Percentiles rank a stretch among this genome's conserved stretches.
phyloP scores from a whole-genome alignment of 1,284 basidiomycete species.

The Apiotrichum porosum region DNA sequence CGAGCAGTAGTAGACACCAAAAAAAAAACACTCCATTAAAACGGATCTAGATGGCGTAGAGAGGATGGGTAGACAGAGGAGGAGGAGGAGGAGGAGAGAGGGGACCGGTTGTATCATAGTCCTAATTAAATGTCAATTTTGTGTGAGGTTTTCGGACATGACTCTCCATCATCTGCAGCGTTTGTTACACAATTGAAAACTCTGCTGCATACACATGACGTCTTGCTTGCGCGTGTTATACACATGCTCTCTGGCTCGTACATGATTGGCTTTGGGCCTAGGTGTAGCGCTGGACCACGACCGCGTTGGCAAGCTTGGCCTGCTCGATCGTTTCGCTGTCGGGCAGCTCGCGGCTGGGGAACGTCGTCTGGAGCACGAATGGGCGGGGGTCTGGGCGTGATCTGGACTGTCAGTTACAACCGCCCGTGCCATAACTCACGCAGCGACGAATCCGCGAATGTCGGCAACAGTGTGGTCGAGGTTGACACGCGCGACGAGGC shows the following conservation, averaged over 20 bases:
- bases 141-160: too few relatives aligned
- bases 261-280: too few relatives aligned
- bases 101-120: not conserved
- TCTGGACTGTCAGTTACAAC: conserved; percentile 49
- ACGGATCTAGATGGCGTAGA: not conserved
- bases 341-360: conserved; percentile 71
- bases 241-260: too few relatives aligned
- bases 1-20: not conserved
- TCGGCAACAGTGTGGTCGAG: conserved; percentile 84
- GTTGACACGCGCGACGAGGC: conserved; percentile 81
- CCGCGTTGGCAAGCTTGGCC: conserved; percentile 72
- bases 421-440: conserved; percentile 57
- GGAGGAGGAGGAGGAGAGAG: too few relatives aligned
- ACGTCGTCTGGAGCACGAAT: conserved; percentile 77
- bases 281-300: conserved; percentile 70
- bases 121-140: not conserved
- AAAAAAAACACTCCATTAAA: too few relatives aligned
- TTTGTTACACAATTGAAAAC: too few relatives aligned
- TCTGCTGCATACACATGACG: too few relatives aligned
- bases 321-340: conserved; percentile 65
- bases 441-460: conserved; percentile 79
- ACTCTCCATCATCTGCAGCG: too few relatives aligned
- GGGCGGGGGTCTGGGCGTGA: conserved; percentile 67
- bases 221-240: too few relatives aligned
- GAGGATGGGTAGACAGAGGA: too few relatives aligned